Base-by-base conservation (phyloP, 2,329 filamentous ascomycete genomes). In the Claviceps digitariae region DNA sequence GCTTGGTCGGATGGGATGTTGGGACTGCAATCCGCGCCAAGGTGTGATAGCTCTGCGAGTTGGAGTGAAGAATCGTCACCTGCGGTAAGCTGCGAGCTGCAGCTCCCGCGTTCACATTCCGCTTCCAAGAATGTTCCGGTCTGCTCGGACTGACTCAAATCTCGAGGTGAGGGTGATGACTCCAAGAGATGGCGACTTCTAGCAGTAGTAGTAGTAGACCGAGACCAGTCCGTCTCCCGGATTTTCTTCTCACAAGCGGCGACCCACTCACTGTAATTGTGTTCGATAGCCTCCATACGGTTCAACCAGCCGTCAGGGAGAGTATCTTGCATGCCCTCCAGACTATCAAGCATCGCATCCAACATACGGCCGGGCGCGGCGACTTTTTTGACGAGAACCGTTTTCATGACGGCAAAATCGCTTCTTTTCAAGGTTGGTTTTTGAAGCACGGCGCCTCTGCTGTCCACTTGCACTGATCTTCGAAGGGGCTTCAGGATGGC, bases 231-330 rank as follows among this genome's bases (percentile, higher is more conserved):
- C 23, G 81, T 77, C 59, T 87, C 81, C 50, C 84, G 74, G n/a
- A 90, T 77, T 60, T 79, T 83, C 55, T 77, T 77, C 63, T 94
- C 88, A 34, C 87, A 90, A 48, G 84, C 77, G 48, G 85, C 83
- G 45, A 83, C 81, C 93, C 93, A 98, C 25, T 83, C 78, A 8
- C 82, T 80, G 67, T 91, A 95, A 31, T 83, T 79, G 12, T 77
- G 73, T 66, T 98, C 93, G 4, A 94, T 73, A 0, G 71, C 69
- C 66, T 97, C 93, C 70, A 97, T 84, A 4, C 83, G 78, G 61
- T 95, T 88, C 53, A 97, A 81, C 93, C 91, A 98, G 29, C 73
- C 66, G 43, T 94, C 86, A 0, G 93, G 93, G 10, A 98, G 72
- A 0, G 86, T 88, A 62, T 98, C 93, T 45, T 85, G 76, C 52